A percentile compares a stretch with the other conserved stretches of the same genome.
Conservation (phyloP, 192 early-diverging fungal genomes). For the Phycomyces nitens region DNA sequence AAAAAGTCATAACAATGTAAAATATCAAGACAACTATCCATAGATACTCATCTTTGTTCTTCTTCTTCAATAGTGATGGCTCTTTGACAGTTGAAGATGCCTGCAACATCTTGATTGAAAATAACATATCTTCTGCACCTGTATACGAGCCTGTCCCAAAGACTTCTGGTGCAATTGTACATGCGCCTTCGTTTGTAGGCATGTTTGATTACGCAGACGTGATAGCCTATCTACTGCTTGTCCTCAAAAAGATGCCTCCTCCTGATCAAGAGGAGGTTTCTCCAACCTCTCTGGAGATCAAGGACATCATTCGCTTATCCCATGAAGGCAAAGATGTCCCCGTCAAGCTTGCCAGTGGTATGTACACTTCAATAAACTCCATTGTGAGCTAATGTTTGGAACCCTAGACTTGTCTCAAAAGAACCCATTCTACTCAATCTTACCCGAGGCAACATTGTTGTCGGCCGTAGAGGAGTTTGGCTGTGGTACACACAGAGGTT, state of each 20-base stretch:
- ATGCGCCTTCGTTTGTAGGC: slow-evolving; percentile 55
- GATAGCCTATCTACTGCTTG: slow-evolving; percentile 69
- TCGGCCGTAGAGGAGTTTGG: slow-evolving; percentile 72
- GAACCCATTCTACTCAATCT: slow-evolving; percentile 80
- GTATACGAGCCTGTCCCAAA: slow-evolving; percentile 43
- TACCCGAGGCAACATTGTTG: slow-evolving; percentile 69
- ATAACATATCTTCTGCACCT: slow-evolving; percentile 78
- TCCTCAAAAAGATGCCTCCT: slow-evolving; percentile 51
- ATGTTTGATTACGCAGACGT: slow-evolving; percentile 88
- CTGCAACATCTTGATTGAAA: slow-evolving; percentile 66
- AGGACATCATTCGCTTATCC: slow-evolving; percentile 53
- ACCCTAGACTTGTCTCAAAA: slow-evolving; percentile 67
- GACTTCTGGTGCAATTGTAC: background rate
- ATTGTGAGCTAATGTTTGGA: background rate
- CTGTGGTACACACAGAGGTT: slow-evolving; percentile 71
- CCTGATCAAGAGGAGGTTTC: background rate
- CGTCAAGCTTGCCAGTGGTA: slow-evolving; percentile 62
- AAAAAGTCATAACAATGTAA: slow-evolving; percentile 66
- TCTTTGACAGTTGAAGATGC: slow-evolving; percentile 63
- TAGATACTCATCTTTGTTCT: background rate
- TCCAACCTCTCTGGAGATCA: slow-evolving; percentile 45
- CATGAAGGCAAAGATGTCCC: slow-evolving; percentile 50
- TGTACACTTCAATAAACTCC: background rate
- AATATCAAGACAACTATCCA: background rate
- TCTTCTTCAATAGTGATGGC: slow-evolving; percentile 39